A percentile compares a stretch with the other conserved stretches of the same genome.
Evolutionary conservation across 1,139 yeast species (phyloP).

Genomic region (Scheffersomyces parashehatae): DNA sequence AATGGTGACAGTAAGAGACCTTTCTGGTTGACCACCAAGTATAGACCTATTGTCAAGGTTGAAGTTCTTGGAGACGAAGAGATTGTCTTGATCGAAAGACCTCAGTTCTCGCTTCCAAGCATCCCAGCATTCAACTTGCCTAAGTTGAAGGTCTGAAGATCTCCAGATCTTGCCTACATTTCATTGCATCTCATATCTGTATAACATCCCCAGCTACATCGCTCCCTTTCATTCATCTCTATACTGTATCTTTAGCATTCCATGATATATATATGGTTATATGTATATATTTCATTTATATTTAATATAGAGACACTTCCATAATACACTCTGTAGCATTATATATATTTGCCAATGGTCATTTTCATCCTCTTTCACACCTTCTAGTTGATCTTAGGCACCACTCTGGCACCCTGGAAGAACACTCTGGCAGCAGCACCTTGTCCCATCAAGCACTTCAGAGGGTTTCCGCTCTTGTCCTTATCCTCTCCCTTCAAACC

Average conservation of each 20-base stretch:
- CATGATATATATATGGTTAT: background rate
- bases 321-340: too few species aligned
- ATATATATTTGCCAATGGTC: too few species aligned
- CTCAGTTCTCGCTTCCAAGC: slow-evolving; percentile 59
- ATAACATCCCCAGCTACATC: background rate
- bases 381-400: slow-evolving; percentile 23
- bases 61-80: slow-evolving; percentile 56
- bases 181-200: background rate
- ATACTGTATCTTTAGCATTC: background rate
- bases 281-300: too few species aligned
- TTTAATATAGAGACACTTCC: too few species aligned
- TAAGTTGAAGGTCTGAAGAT: slow-evolving; percentile 52
- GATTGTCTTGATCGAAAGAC: slow-evolving; percentile 76
- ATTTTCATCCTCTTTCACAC: background rate
- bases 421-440: slow-evolving; percentile 71
- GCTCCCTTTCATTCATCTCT: background rate
- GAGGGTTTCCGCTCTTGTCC: slow-evolving; percentile 40
- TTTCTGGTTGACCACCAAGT: slow-evolving; percentile 78
- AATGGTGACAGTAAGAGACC: slow-evolving; percentile 30
- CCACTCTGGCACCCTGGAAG: slow-evolving; percentile 65
- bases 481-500: slow-evolving; percentile 50
- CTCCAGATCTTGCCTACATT: background rate
- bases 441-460: slow-evolving; percentile 61
- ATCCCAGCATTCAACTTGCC: slow-evolving; percentile 79
- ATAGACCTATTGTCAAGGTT: slow-evolving; percentile 71